These are phyloP conservation scores for Cryptococcus deneoformans DNA, from an alignment of 1,284 basidiomycete species.

Conservation along the genomic window DNA sequence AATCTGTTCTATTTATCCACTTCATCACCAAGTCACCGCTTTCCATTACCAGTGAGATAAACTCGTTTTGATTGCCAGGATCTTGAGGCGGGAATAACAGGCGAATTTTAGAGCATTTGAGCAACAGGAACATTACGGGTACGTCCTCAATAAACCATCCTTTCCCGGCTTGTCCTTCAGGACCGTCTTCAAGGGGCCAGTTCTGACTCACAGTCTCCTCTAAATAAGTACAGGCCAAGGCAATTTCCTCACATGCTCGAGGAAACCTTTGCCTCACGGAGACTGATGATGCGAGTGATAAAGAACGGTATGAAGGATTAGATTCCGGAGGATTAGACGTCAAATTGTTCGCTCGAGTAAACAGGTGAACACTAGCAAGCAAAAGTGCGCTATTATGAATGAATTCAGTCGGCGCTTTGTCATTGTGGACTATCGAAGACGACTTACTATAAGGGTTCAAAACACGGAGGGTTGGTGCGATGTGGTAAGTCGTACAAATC, in stretches of 20 bases:
- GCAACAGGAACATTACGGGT: slow-evolving; percentile 7
- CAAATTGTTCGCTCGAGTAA: slow-evolving; percentile 10
- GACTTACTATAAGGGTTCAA: slow-evolving; percentile 9
- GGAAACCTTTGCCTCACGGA: slow-evolving; percentile 10
- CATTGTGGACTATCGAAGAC: no score
- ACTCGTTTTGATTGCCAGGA: not conserved
- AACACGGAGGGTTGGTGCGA: not conserved
- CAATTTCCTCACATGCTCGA: slow-evolving; percentile 20
- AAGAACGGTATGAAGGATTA: slow-evolving; percentile 2
- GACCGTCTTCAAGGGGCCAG: slow-evolving; percentile 2
- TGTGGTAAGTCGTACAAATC: slow-evolving; percentile 16
- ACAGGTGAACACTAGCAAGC: slow-evolving; percentile 5
- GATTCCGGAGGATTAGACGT: slow-evolving; percentile 1
- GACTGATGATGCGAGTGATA: not conserved
- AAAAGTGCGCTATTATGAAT: not conserved
- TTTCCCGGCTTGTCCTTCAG: not conserved
- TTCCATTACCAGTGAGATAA: not conserved
- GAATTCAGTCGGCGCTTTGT: no score
- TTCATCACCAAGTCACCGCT: not conserved
- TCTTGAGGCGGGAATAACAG: not conserved
- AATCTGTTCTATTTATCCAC: not conserved
- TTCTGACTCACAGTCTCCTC: slow-evolving; percentile 10
- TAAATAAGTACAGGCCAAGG: slow-evolving; percentile 8
- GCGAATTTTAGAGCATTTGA: not conserved
- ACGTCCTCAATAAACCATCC: slow-evolving; percentile 12